phyloP scores from a whole-genome alignment of 805 yeast genomes.

The Metschnikowia cubensis region DNA sequence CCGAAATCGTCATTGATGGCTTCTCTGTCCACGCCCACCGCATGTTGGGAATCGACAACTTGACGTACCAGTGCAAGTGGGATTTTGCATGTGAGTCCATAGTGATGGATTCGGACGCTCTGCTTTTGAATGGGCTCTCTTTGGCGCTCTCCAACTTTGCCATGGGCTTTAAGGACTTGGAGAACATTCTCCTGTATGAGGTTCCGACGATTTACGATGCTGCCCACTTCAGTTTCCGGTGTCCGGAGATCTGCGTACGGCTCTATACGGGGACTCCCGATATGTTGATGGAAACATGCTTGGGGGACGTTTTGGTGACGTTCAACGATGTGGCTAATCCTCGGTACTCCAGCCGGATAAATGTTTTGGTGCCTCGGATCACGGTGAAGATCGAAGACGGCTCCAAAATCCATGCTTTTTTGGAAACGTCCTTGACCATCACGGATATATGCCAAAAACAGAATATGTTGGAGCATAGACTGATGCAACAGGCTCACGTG shows the following conservation, averaged over 20 bases:
- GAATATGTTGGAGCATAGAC: constrained; percentile 43
- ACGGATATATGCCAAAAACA: constrained; percentile 57
- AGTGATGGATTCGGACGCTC: constrained; percentile 46
- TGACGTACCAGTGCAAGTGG: constrained; percentile 90
- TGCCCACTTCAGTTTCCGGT: constrained; percentile 54
- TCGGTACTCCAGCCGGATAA: constrained; percentile 54
- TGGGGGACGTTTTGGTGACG: constrained; percentile 32
- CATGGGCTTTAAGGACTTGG: constrained; percentile 67
- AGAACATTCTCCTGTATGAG: constrained; percentile 63
- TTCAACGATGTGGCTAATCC: constrained; percentile 69
- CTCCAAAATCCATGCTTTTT: constrained; percentile 28
- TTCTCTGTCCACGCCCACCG: constrained; percentile 78
- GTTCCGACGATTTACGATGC: constrained; percentile 63
- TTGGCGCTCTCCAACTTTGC: constrained; percentile 46
- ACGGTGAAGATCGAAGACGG: constrained; percentile 25
- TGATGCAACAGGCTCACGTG: constrained; percentile 62
- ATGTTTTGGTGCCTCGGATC: constrained; percentile 49
- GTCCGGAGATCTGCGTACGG: constrained; percentile 45
- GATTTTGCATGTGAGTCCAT: constrained; percentile 67
- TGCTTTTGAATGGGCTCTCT: constrained; percentile 41
- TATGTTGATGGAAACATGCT: constrained; percentile 13
- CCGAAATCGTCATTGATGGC: constrained; percentile 56
- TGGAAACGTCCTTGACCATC: constrained; percentile 55
- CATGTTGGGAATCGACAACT: constrained; percentile 81
- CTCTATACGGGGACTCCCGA: constrained; percentile 30